These are phyloP conservation scores for Typha latifolia DNA, from an alignment of 176 grass and related monocot genomes.

Conservation along the genomic window DNA sequence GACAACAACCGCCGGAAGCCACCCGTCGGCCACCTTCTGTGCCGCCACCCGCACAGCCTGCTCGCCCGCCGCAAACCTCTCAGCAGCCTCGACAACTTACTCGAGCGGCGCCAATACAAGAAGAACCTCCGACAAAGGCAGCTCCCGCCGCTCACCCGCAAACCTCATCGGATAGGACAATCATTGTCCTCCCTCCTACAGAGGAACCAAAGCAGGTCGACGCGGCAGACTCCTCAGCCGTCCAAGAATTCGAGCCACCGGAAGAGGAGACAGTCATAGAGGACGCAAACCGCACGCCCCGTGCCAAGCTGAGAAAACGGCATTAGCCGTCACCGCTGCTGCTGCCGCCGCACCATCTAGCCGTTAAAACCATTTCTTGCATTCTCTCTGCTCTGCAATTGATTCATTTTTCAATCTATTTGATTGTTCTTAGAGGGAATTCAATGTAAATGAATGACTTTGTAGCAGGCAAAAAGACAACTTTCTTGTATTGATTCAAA, in stretches of 20 bases:
- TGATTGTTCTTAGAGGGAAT: neutral
- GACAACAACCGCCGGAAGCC: neutral
- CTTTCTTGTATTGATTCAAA: too few species aligned
- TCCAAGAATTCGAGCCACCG: neutral
- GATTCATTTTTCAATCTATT: neutral
- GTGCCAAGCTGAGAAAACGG: neutral
- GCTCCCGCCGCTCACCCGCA: neutral
- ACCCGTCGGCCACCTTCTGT: neutral
- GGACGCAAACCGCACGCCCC: neutral
- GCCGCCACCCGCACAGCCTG: neutral
- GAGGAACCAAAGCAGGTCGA: slow-evolving; percentile 5
- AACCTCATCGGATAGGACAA: neutral
- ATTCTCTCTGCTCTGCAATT: neutral
- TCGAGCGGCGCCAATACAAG: neutral
- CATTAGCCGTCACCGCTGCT: neutral
- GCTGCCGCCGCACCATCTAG: neutral
- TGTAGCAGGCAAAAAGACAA: neutral
- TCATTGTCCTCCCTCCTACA: neutral
- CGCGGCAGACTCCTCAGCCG: neutral
- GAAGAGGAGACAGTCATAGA: neutral
- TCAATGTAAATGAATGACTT: neutral
- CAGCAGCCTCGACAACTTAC: slow-evolving; percentile 1
- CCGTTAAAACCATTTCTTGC: neutral
- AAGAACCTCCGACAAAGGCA: neutral
- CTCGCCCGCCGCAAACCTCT: neutral